A percentile compares a stretch with the other conserved stretches of the same genome.
Conservation (phyloP, 2,329 filamentous ascomycete genomes). For the Hypoxylon sp. region DNA sequence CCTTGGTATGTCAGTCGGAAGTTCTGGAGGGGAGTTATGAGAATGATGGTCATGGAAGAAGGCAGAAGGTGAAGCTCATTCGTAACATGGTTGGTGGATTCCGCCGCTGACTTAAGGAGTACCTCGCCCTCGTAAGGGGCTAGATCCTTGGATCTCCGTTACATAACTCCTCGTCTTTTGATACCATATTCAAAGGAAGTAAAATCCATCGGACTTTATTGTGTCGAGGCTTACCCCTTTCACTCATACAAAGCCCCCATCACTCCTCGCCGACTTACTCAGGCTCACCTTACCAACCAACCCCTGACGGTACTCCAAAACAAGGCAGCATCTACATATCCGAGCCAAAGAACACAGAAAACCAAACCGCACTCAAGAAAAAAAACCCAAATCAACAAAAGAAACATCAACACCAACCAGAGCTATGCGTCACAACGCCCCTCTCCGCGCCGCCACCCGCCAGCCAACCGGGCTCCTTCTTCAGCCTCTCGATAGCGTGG, state of each 20-base stretch:
- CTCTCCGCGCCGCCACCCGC: conserved; percentile 70
- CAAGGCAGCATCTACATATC: background rate
- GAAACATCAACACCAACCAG: conserved; percentile 68
- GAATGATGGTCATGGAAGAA: background rate
- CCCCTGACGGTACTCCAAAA: background rate
- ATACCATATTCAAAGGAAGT: background rate
- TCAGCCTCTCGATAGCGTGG: conserved; percentile 82
- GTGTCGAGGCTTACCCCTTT: background rate
- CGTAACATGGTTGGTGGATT: background rate
- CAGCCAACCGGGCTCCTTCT: conserved; percentile 72
- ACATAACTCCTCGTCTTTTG: background rate
- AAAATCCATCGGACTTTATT: background rate
- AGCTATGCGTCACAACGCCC: conserved; percentile 92
- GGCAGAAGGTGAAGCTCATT: background rate
- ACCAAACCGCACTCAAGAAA: background rate
- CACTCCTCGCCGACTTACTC: background rate
- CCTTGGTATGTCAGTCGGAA: conserved; percentile 65
- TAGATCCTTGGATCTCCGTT: background rate
- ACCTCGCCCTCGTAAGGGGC: background rate
- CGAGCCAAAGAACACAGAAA: too few relatives aligned
- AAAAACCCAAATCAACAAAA: background rate
- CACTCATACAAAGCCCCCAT: background rate
- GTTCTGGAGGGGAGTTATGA: background rate
- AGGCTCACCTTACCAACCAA: background rate
- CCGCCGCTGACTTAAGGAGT: too few relatives aligned